Evolutionary conservation across 768 basidiomycete genomes (phyloP).

Genomic region (Pleurotus giganteus): DNA sequence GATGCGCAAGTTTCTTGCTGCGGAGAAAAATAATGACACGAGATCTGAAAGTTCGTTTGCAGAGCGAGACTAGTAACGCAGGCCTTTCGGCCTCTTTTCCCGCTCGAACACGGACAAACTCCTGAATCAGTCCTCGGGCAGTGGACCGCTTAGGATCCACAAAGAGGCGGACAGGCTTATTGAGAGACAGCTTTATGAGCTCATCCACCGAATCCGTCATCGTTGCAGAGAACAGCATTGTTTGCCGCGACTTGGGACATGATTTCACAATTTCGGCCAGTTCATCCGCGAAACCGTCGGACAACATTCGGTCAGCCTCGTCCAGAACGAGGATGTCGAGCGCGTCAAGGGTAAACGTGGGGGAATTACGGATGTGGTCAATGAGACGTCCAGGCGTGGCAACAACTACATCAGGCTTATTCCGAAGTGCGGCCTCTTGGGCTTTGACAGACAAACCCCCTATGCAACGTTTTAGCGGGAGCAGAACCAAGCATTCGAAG

Average conservation of each 20-base stretch:
- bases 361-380: slow-evolving; percentile 95
- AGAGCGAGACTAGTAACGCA: slow-evolving; percentile 75
- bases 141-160: slow-evolving; percentile 92
- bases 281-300: slow-evolving; percentile 94
- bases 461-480: slow-evolving; percentile 24
- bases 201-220: slow-evolving; percentile 98
- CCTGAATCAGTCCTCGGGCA: slow-evolving; percentile 84
- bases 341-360: slow-evolving; percentile 87
- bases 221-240: slow-evolving; percentile 98
- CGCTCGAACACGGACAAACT: slow-evolving; percentile 90
- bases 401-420: slow-evolving; percentile 90
- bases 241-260: slow-evolving; percentile 87
- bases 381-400: slow-evolving; percentile 98
- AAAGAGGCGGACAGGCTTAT: slow-evolving; percentile 91
- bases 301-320: slow-evolving; percentile 97
- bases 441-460: slow-evolving; percentile 92
- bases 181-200: slow-evolving; percentile 87
- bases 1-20: slow-evolving; percentile 96
- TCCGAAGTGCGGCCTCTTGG: slow-evolving; percentile 82
- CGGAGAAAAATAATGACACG: slow-evolving; percentile 91
- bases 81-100: slow-evolving; percentile 76
- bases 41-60: slow-evolving; percentile 83
- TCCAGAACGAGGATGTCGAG: slow-evolving; percentile 94
- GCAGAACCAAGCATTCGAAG: neutral
- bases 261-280: slow-evolving; percentile 89